These are phyloP conservation scores for Rhizopogon vesiculosus DNA, from an alignment of 768 basidiomycete species.

Conservation along the genomic window DNA sequence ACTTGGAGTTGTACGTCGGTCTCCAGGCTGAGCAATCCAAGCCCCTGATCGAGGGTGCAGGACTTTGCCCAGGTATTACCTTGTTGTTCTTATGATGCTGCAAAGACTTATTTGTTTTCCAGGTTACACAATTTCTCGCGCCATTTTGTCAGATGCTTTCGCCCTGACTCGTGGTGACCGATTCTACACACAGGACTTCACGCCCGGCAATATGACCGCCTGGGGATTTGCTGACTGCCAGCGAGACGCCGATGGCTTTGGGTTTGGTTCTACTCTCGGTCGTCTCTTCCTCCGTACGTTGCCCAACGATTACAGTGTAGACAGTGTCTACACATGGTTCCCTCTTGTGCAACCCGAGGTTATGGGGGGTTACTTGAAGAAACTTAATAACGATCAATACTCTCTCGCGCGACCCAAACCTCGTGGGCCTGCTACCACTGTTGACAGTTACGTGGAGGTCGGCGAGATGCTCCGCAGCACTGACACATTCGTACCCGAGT, in stretches of 20 bases:
- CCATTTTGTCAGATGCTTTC: constrained; percentile 83
- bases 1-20: constrained; percentile 78
- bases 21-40: constrained; percentile 77
- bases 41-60: constrained; percentile 71
- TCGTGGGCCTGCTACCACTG: constrained; percentile 19
- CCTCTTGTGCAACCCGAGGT: constrained; percentile 76
- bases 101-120: background rate
- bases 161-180: constrained; percentile 84
- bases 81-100: background rate
- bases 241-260: constrained; percentile 63
- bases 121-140: constrained; percentile 82
- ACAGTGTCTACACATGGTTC: constrained; percentile 82
- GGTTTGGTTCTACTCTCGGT: constrained; percentile 68
- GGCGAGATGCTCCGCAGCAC: constrained; percentile 45
- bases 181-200: constrained; percentile 78
- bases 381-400: constrained; percentile 56
- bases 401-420: constrained; percentile 45
- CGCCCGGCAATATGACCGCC: constrained; percentile 72
- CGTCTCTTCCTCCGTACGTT: constrained; percentile 71
- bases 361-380: constrained; percentile 56
- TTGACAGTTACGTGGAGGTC: constrained; percentile 48
- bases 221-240: constrained; percentile 87
- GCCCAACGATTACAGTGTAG: constrained; percentile 61
- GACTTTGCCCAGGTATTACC: constrained; percentile 69
- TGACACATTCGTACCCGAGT: constrained; percentile 43